Evolutionary conservation across 305 asterid genomes (phyloP).

Genomic region (Fraxinus albicans): DNA sequence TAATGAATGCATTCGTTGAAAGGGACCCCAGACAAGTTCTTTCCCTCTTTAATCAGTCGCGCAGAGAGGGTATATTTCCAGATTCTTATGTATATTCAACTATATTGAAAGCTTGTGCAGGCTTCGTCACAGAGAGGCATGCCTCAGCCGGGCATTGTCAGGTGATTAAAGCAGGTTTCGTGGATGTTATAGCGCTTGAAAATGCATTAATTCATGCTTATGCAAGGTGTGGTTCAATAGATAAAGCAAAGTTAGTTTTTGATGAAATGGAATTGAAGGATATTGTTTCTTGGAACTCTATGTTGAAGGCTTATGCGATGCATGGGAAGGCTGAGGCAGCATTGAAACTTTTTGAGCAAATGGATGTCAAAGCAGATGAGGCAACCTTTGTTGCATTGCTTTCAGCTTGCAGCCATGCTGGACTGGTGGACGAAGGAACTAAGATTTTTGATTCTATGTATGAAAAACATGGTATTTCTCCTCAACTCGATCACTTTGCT

Average conservation of each 20-base stretch:
- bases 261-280: slow-evolving; percentile 63
- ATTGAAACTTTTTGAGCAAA: slow-evolving; percentile 41
- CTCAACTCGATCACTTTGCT: slow-evolving; percentile 85
- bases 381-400: slow-evolving; percentile 79
- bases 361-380: slow-evolving; percentile 58
- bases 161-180: slow-evolving; percentile 49
- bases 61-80: slow-evolving; percentile 35
- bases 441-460: slow-evolving; percentile 50
- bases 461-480: slow-evolving; percentile 53
- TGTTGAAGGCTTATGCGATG: slow-evolving; percentile 71
- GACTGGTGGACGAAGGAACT: slow-evolving; percentile 74
- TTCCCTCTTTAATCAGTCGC: slow-evolving; percentile 52
- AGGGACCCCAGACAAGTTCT: slow-evolving; percentile 53
- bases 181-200: slow-evolving; percentile 40
- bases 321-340: slow-evolving; percentile 66
- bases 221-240: slow-evolving; percentile 66
- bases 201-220: slow-evolving; percentile 75
- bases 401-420: slow-evolving; percentile 89
- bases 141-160: slow-evolving; percentile 57
- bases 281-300: slow-evolving; percentile 76
- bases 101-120: slow-evolving; percentile 70
- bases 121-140: slow-evolving; percentile 51
- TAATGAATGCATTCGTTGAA: slow-evolving; percentile 55
- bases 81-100: slow-evolving; percentile 61
- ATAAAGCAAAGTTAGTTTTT: slow-evolving; percentile 51